Percentiles rank a stretch among this genome's conserved stretches.
phyloP scores from a whole-genome alignment of 352 stramenopile genomes.

The Phytophthora fragariae region DNA sequence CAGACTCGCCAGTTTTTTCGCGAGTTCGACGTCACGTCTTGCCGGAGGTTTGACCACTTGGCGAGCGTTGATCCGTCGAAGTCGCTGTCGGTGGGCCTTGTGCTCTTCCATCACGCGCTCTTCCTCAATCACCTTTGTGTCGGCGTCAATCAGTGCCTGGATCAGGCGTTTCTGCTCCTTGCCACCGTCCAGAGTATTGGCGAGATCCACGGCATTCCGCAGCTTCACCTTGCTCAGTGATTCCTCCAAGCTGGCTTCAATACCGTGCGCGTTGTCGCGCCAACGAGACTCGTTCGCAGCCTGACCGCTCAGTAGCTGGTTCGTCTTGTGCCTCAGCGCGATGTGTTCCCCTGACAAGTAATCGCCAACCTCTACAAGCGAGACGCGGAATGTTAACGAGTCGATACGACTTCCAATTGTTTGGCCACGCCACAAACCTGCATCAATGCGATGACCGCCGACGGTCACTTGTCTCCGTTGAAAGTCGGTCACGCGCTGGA shows the following conservation, averaged over 20 bases:
- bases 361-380: constrained; percentile 39
- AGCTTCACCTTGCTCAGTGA: constrained; percentile 76
- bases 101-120: constrained; percentile 68
- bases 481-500: constrained; percentile 55
- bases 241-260: constrained; percentile 57
- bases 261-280: constrained; percentile 20
- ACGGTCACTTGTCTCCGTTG: constrained; percentile 47
- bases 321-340: constrained; percentile 40
- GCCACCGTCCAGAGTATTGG: constrained; percentile 51
- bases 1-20: constrained; percentile 22
- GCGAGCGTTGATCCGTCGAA: constrained; percentile 53
- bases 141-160: constrained; percentile 71
- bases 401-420: not conserved
- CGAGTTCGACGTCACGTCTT: constrained; percentile 17
- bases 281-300: constrained; percentile 22
- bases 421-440: constrained; percentile 26
- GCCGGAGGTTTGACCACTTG: constrained; percentile 24
- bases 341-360: constrained; percentile 52
- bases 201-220: constrained; percentile 74
- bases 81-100: constrained; percentile 60
- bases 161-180: constrained; percentile 78
- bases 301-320: constrained; percentile 40
- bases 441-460: constrained; percentile 46
- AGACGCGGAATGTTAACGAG: not conserved
- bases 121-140: constrained; percentile 73